A percentile compares a stretch with the other conserved stretches of the same genome.
Conservation (phyloP, 2,329 filamentous ascomycete species). For the Colletotrichum neosansevieriae region DNA sequence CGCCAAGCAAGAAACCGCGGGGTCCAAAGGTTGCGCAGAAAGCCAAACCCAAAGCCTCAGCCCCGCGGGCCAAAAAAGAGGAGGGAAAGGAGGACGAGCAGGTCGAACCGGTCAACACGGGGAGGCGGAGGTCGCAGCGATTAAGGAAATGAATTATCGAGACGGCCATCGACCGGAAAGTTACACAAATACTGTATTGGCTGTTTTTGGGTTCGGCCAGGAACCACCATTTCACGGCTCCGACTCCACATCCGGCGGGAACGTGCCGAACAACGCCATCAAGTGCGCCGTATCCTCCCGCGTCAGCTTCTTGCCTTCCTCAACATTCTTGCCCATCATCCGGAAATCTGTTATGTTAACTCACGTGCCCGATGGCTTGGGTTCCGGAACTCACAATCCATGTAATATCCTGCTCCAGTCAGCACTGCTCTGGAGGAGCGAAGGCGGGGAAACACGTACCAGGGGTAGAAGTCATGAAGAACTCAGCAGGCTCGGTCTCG, state of each 20-base stretch:
- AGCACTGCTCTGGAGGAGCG: background rate
- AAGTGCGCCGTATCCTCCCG: constrained; percentile 47
- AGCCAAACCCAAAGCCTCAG: constrained; percentile 15
- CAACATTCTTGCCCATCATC: constrained; percentile 48
- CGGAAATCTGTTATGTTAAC: constrained; percentile 48
- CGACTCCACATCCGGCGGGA: constrained; percentile 50
- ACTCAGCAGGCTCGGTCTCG: constrained; percentile 48
- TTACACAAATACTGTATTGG: background rate
- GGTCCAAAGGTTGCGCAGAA: constrained; percentile 42
- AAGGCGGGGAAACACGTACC: constrained; percentile 39
- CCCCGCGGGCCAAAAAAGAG: constrained; percentile 20
- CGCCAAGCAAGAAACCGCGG: constrained; percentile 43
- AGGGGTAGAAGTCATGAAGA: constrained; percentile 54
- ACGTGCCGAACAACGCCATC: constrained; percentile 54
- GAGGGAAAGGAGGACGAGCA: background rate
- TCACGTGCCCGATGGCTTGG: background rate
- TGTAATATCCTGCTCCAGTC: constrained; percentile 48
- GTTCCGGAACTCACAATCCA: constrained; percentile 48
- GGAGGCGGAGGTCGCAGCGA: constrained; percentile 47
- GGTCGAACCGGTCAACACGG: constrained; percentile 26
- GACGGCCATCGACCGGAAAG: background rate
- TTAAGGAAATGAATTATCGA: constrained; percentile 42
- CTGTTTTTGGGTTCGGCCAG: no score
- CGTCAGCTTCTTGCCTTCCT: constrained; percentile 45
- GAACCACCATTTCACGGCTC: constrained; percentile 43